Conservation (phyloP, 192 early-diverging fungal species). For the Haplosporangium gracile region DNA sequence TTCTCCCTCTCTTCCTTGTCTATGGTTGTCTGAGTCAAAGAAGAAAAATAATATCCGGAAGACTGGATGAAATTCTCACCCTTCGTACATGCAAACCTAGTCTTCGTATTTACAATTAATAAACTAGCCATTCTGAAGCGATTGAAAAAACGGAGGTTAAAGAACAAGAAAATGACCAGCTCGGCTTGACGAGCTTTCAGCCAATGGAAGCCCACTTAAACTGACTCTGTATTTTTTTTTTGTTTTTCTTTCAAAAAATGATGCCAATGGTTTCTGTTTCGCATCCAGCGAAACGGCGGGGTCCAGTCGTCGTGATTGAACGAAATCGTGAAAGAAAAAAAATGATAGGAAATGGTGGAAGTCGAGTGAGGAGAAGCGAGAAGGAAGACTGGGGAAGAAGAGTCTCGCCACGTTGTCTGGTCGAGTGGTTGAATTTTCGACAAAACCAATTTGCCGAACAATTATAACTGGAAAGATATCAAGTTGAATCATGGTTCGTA, state of each 20-base stretch:
- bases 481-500: background rate
- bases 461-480: background rate
- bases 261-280: conserved; percentile 12
- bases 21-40: too few species aligned
- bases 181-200: background rate
- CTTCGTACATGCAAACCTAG: too few species aligned
- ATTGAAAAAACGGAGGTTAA: background rate
- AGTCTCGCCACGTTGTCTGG: conserved; percentile 10
- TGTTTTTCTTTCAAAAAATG: background rate
- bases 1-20: too few species aligned
- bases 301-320: background rate
- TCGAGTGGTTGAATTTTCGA: background rate
- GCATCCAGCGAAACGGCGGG: conserved; percentile 20
- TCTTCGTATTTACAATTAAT: too few species aligned
- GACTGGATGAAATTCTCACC: too few species aligned
- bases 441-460: background rate
- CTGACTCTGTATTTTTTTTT: background rate
- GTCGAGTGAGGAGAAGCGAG: background rate
- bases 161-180: background rate
- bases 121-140: too few species aligned
- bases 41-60: too few species aligned
- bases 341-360: background rate
- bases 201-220: background rate
- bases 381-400: background rate
- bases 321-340: background rate